phyloP scores from a whole-genome alignment of 1,284 basidiomycete species.

The Cutaneotrichosporon dermatis region DNA sequence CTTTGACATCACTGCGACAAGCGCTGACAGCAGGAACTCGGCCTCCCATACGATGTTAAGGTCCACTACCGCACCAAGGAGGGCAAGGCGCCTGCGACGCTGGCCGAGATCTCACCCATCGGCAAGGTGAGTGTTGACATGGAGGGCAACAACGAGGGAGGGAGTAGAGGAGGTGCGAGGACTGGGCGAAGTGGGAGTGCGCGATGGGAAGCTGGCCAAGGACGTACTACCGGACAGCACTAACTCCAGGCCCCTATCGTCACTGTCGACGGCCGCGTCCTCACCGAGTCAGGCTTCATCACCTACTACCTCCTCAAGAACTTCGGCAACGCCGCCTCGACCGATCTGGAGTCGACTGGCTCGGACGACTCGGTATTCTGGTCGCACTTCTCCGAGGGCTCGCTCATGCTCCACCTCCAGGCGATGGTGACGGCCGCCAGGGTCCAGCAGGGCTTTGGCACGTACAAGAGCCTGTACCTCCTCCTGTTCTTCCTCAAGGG shows the following conservation, averaged over 20 bases:
- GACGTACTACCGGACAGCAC: no score
- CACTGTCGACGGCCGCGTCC: conserved; percentile 26
- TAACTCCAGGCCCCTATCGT: conserved; percentile 29
- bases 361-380: conserved; percentile 30
- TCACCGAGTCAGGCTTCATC: conserved; percentile 39
- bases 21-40: conserved; percentile 24
- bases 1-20: background rate
- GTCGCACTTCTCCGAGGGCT: conserved; percentile 39
- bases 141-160: background rate
- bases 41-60: conserved; percentile 33
- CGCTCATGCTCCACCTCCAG: conserved; percentile 36
- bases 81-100: conserved; percentile 23
- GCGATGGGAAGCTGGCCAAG: no score
- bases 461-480: conserved; percentile 4
- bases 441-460: background rate
- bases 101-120: conserved; percentile 29
- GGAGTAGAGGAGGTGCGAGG: no score
- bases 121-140: conserved; percentile 23
- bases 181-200: no score
- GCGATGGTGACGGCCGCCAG: background rate
- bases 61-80: conserved; percentile 31
- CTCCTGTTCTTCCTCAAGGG: conserved; percentile 1
- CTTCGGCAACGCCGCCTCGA: background rate
- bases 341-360: conserved; percentile 21
- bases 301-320: conserved; percentile 28